Evolutionary conservation across 208 protist species (phyloP).

Genomic region (Leishmania tarentolae): DNA sequence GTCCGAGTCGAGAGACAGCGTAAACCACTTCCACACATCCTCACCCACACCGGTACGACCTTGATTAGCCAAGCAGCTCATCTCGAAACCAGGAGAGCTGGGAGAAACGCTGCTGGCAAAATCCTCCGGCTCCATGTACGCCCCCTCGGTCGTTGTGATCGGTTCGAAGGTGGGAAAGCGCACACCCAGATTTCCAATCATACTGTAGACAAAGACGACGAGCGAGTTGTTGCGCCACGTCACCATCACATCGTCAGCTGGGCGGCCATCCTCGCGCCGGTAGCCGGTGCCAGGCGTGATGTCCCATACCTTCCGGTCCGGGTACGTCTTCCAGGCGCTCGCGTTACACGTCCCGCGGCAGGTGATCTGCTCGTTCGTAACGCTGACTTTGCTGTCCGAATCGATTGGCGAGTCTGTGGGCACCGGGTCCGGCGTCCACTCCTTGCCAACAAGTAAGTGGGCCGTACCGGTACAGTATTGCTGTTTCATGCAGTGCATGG

Average conservation of each 20-base stretch:
- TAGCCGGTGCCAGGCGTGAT: constrained; percentile 51
- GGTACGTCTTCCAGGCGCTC: constrained; percentile 77
- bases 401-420: constrained; percentile 22
- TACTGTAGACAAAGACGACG: constrained; percentile 65
- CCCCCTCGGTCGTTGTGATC: constrained; percentile 33
- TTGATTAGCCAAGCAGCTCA: constrained; percentile 68
- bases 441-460: constrained; percentile 63
- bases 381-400: constrained; percentile 12
- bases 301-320: constrained; percentile 63
- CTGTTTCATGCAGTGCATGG: constrained; percentile 69
- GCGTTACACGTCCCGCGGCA: constrained; percentile 73
- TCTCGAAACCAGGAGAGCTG: constrained; percentile 62
- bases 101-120: constrained; percentile 42
- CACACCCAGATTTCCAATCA: constrained; percentile 81
- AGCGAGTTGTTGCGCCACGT: constrained; percentile 66
- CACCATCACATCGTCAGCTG: constrained; percentile 60
- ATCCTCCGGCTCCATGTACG: constrained; percentile 67
- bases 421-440: constrained; percentile 42
- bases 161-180: constrained; percentile 87
- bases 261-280: constrained; percentile 53
- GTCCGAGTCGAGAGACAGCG: constrained; percentile 40
- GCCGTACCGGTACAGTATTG: constrained; percentile 65
- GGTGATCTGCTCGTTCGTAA: constrained; percentile 68
- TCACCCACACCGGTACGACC: constrained; percentile 56
- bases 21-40: constrained; percentile 75